Evolutionary conservation across 345 rosid species (phyloP).

Genomic region (Microthlaspi erraticum): DNA sequence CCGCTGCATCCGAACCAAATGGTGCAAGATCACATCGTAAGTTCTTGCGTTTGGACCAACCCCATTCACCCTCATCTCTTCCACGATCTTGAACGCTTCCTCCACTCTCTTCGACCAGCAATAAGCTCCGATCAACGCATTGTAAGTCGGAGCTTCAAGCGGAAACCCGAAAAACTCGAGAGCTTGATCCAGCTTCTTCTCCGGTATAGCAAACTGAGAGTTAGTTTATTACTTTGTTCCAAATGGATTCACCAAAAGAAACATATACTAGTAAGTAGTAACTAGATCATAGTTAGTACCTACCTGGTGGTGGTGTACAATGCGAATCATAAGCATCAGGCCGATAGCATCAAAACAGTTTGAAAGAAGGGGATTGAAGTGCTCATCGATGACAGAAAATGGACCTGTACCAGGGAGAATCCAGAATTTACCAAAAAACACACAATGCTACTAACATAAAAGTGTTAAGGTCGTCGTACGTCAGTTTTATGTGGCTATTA

Average conservation of each 20-base stretch:
- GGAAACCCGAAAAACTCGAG: constrained; percentile 63
- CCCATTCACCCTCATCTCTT: constrained; percentile 68
- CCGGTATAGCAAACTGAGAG: constrained; percentile 44
- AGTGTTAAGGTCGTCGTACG: too few relatives aligned
- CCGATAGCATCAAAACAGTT: constrained; percentile 98
- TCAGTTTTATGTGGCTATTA: too few relatives aligned
- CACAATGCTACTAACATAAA: constrained; percentile 15
- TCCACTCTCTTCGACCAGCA: constrained; percentile 65
- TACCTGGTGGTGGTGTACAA: constrained; percentile 97
- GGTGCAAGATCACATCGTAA: constrained; percentile 78
- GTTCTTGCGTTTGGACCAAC: constrained; percentile 78
- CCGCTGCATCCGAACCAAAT: constrained; percentile 55
- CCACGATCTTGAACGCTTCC: constrained; percentile 58
- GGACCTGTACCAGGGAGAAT: constrained; percentile 67
- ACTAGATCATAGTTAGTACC: constrained; percentile 47
- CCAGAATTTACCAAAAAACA: constrained; percentile 5
- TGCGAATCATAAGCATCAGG: constrained; percentile 95
- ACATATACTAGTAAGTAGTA: constrained; percentile 10
- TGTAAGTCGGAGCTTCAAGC: constrained; percentile 75
- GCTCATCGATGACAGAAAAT: constrained; percentile 92
- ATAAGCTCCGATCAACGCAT: constrained; percentile 79
- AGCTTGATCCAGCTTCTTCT: constrained; percentile 64
- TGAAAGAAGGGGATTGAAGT: constrained; percentile 81
- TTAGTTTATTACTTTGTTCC: too few relatives aligned
- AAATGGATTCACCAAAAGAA: constrained; percentile 7